Percentiles rank a stretch among this genome's conserved stretches.
These are phyloP conservation scores for Zanthoxylum bungeanum DNA, from an alignment of 345 rosid species.

Conservation along the genomic window DNA sequence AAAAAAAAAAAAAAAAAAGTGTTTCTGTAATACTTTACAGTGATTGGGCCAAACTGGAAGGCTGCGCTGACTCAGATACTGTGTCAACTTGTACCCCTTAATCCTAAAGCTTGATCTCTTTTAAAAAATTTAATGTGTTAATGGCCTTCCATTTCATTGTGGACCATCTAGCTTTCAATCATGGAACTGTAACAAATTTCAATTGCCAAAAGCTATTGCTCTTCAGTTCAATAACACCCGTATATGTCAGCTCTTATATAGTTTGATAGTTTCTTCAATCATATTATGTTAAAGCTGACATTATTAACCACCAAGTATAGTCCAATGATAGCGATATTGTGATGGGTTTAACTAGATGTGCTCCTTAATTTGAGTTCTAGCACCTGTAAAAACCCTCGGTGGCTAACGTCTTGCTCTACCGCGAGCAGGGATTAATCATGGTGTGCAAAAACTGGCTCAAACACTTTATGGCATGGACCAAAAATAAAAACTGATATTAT, in stretches of 20 bases:
- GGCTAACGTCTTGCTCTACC: too few relatives aligned
- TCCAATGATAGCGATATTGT: too few relatives aligned
- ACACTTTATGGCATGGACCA: too few relatives aligned
- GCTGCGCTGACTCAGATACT: conserved; percentile 9
- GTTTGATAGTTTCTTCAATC: background rate
- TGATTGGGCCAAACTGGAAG: conserved; percentile 7
- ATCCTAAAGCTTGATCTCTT: conserved; percentile 16
- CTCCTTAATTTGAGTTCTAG: too few relatives aligned
- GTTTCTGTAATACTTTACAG: background rate
- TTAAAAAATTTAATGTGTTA: background rate
- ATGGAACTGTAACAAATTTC: background rate
- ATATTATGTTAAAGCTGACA: background rate
- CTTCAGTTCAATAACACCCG: background rate
- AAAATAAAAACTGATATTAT: conserved; percentile 6
- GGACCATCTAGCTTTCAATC: conserved; percentile 7
- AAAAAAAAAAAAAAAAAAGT: background rate
- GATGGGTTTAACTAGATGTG: too few relatives aligned
- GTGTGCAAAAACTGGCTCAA: too few relatives aligned
- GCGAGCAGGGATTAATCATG: too few relatives aligned
- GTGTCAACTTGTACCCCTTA: conserved; percentile 6
- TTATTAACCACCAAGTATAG: too few relatives aligned
- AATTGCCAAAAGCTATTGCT: background rate
- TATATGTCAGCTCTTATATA: background rate
- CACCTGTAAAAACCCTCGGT: too few relatives aligned
- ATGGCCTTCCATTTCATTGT: conserved; percentile 2